phyloP scores from a whole-genome alignment of 2,329 filamentous ascomycete species.

The Trichoderma asperellum region DNA sequence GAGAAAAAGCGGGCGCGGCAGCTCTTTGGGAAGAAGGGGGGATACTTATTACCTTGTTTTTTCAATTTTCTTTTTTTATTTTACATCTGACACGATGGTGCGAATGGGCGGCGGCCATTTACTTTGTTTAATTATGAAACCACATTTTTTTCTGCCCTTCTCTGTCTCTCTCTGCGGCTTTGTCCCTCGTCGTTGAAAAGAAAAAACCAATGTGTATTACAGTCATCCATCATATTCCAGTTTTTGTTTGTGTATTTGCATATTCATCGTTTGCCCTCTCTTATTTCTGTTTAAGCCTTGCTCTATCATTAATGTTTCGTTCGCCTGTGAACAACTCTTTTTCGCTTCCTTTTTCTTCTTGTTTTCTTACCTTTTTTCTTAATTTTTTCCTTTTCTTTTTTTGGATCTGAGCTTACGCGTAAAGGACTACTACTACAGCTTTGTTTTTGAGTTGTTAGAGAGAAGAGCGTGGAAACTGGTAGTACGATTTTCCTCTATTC shows the following conservation, averaged over 20 bases:
- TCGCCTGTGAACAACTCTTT: neutral
- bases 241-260: slow-evolving; percentile 29
- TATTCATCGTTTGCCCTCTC: neutral
- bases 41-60: slow-evolving; percentile 27
- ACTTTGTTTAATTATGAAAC: slow-evolving; percentile 58
- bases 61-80: slow-evolving; percentile 16
- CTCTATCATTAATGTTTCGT: neutral
- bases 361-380: neutral
- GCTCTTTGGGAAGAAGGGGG: slow-evolving; percentile 28
- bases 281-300: neutral
- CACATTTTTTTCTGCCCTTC: slow-evolving; percentile 38
- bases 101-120: slow-evolving; percentile 49
- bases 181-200: slow-evolving; percentile 22
- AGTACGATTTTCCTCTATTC: neutral
- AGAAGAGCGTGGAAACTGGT: neutral
- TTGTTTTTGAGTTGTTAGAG: slow-evolving; percentile 23
- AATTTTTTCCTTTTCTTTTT: too few species aligned
- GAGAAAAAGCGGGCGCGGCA: slow-evolving; percentile 32
- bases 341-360: neutral
- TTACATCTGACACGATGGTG: slow-evolving; percentile 40
- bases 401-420: neutral
- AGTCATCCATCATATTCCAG: slow-evolving; percentile 18
- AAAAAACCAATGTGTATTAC: neutral
- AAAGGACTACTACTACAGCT: slow-evolving; percentile 12
- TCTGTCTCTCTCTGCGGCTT: slow-evolving; percentile 31